Evolutionary conservation across 2,329 filamentous ascomycete genomes (phyloP), one percentile per base, ranked within the genome.

Genomic region (Microcyclosporella mali): DNA sequence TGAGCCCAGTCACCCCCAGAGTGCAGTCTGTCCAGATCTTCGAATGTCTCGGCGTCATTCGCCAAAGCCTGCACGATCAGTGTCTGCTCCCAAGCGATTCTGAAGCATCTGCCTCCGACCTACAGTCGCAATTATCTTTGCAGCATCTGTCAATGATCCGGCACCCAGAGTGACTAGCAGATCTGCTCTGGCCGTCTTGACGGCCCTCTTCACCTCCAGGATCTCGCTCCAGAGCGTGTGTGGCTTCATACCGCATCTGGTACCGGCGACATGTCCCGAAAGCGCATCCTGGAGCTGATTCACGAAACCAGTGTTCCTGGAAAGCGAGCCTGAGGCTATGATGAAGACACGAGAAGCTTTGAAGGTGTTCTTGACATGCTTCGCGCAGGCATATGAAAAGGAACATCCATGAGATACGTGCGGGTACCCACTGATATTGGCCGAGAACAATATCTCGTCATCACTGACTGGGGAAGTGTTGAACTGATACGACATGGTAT

Each of bases 161-260:
- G 67, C 75, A 3, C 77, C 75, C 1, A 79, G 57, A 0, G 75
- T 79, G 7, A 79, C 56, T 4, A 79, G 55, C 30, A 73, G 63
- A 59, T 80, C 75, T 0, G 67, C 66, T 2, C 66, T 40, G 3
- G 53, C 52, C 0, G 52, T 46, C 3, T 61, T 56, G 1, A 66
- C 66, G 19, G 75, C 70, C 0, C 61, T 51, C 1, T 67, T 62
- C 27, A 77, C 65, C 36, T 73, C 66, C 0, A 78, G 51, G 4
- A 77, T 68, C 47, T 78, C 72, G 1, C 68, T 69, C 66, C 72
- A 77, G 6, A 70, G 65, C 1, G 74, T 77, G 53, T 79, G 75
- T 2, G 72, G 69, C 29, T 65, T 68, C 65, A 79, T 74, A 15
- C 77, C 75, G 30, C 71, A 59, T 3, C 69, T 64, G 6, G 66